phyloP scores from a whole-genome alignment of 2,329 filamentous ascomycete genomes.

The Colletotrichum chrysophilum region DNA sequence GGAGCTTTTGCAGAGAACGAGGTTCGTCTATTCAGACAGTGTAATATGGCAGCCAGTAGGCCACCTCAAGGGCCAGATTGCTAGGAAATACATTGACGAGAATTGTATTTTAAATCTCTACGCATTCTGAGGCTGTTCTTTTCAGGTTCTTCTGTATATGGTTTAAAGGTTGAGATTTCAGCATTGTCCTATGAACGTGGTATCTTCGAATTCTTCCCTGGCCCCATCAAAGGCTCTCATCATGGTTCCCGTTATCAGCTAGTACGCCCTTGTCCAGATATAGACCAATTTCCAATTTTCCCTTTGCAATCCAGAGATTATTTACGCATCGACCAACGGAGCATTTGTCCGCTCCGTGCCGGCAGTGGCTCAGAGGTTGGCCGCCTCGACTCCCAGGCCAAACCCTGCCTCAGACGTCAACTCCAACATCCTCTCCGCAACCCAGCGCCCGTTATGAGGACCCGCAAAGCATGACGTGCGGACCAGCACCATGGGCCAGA shows the following conservation, averaged over 20 bases:
- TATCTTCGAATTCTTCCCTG: neutral
- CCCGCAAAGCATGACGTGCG: constrained; percentile 6
- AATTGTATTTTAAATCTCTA: neutral
- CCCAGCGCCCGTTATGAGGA: neutral
- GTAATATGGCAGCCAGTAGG: neutral
- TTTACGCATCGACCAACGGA: neutral
- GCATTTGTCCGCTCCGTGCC: neutral
- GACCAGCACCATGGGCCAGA: constrained; percentile 12
- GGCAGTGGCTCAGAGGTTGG: neutral
- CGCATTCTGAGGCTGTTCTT: neutral
- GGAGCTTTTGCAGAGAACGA: neutral
- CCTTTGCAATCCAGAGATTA: neutral
- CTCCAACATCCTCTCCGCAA: constrained; percentile 9
- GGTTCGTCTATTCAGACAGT: neutral
- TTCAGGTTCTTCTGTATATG: neutral
- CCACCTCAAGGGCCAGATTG: neutral
- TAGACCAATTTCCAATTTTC: neutral
- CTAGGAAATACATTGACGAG: neutral
- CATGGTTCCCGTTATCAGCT: neutral
- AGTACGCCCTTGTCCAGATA: neutral
- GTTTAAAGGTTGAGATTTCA: neutral
- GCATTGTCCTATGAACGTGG: neutral
- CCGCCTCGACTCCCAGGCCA: neutral
- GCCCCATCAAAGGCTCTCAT: neutral
- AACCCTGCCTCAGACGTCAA: constrained; percentile 8